A percentile compares a stretch with the other conserved stretches of the same genome.
Evolutionary conservation across 805 yeast genomes (phyloP).

Genomic region (Ogataea pignaliae): DNA sequence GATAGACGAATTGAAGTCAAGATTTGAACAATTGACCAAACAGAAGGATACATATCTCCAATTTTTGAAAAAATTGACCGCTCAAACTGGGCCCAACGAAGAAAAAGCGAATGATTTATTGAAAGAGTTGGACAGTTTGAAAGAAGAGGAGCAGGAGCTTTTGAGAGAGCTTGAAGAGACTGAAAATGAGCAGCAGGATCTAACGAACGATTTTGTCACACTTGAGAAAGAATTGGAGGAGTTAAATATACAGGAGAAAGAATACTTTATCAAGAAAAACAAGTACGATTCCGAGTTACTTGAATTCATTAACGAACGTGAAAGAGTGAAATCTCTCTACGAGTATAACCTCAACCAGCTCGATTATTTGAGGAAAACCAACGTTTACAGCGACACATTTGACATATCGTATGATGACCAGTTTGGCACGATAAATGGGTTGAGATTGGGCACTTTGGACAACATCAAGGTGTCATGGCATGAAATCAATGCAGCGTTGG

Average conservation of each 20-base stretch:
- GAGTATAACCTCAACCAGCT: slow-evolving; percentile 60
- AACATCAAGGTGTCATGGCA: slow-evolving; percentile 73
- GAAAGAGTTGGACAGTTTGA: slow-evolving; percentile 42
- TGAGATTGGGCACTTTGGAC: slow-evolving; percentile 69
- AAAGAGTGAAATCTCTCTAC: slow-evolving; percentile 59
- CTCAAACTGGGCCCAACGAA: slow-evolving; percentile 41
- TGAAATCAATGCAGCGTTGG: slow-evolving; percentile 88
- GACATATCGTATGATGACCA: slow-evolving; percentile 78
- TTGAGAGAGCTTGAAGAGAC: slow-evolving; percentile 37
- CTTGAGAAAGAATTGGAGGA: slow-evolving; percentile 37
- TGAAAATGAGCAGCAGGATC: slow-evolving; percentile 38
- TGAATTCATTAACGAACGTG: slow-evolving; percentile 49
- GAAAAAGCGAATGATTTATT: slow-evolving; percentile 42
- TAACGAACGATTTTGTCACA: slow-evolving; percentile 45
- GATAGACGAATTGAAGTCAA: slow-evolving; percentile 57
- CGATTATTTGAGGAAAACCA: slow-evolving; percentile 66
- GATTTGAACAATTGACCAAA: slow-evolving; percentile 65
- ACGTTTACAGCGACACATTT: slow-evolving; percentile 81
- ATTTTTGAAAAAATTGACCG: slow-evolving; percentile 66
- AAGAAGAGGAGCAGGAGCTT: slow-evolving; percentile 33
- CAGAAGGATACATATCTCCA: slow-evolving; percentile 77
- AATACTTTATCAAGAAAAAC: slow-evolving; percentile 49
- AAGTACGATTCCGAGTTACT: slow-evolving; percentile 47
- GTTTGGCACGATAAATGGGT: slow-evolving; percentile 84
- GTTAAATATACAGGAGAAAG: slow-evolving; percentile 41